Evolutionary conservation across 805 yeast species (phyloP), one percentile per base, ranked within the genome.

Genomic region (Dipodascopsis tothii): DNA sequence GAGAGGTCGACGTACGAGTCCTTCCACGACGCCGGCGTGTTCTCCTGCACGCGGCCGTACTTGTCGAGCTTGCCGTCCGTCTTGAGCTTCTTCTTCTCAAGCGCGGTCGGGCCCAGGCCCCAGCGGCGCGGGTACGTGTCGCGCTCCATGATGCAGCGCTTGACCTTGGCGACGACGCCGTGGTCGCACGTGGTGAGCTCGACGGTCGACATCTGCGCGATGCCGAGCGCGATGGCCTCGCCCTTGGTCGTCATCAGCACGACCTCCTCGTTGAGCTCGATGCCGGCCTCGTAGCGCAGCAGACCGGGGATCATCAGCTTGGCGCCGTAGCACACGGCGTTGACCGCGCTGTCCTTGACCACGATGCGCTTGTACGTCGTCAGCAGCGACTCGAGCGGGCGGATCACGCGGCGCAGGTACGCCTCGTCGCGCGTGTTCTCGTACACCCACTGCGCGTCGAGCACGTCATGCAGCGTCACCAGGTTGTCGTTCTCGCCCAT

Each of bases 71-170:
- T 90, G 61, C 97, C 98, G 55, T 84, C 95, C 43, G 94, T 83
- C 77, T 88, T 90, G 75, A 92, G 73, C 74, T 90, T 95, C 77
- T 92, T 92, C 84, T 92, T 92, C 81, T 87, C 87, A 69, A 84
- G 86, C 49, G 98, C 97, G 64, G 88, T 85, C 59, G 98, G 98
- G 59, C 98, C 98, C 59, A 92, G 72, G 51, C 98, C 98, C 98
- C 98, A 92, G 77, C 96, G 82, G 77, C 98, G 84, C 70, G 98
- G 98, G 69, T 92, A 92, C 41, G 95, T 78, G 67, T 92, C 98
- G 73, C 98, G 82, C 73, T 92, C 98, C 98, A 92, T 92, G 60
- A 92, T 92, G 74, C 97, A 90, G 74, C 98, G 84, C 77, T 92
- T 92, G 62, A 92, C 95, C 74, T 85, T 87, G 56, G 98, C 96